A percentile compares a stretch with the other conserved stretches of the same genome.
phyloP scores from a whole-genome alignment of 768 basidiomycete genomes.

The Amanita fuliginea region DNA sequence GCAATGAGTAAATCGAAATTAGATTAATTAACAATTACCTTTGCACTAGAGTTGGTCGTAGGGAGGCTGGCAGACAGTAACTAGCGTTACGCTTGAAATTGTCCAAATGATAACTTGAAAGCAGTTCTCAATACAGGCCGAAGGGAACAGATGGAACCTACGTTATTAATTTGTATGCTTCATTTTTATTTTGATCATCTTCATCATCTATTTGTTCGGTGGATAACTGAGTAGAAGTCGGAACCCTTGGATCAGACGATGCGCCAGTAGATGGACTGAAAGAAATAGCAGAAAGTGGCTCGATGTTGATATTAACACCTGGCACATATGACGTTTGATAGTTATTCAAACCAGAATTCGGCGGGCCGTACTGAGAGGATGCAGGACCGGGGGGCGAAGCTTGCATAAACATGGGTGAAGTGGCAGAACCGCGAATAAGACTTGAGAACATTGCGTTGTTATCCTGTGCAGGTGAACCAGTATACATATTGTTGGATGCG shows the following conservation, averaged over 20 bases:
- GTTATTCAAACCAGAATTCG: constrained; percentile 25
- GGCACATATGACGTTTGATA: constrained; percentile 44
- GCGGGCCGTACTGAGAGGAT: constrained; percentile 28
- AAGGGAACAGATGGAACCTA: constrained; percentile 20
- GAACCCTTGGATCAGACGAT: constrained; percentile 21
- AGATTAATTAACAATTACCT: constrained; percentile 29
- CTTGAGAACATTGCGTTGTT: constrained; percentile 45
- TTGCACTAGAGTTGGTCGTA: constrained; percentile 85
- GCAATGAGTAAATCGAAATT: constrained; percentile 7
- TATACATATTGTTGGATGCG: constrained; percentile 34
- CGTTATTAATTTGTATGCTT: constrained; percentile 79
- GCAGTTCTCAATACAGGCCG: constrained; percentile 1
- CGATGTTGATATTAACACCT: constrained; percentile 46
- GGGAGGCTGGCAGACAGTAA: constrained; percentile 81
- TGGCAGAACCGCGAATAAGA: constrained; percentile 39
- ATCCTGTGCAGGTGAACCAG: constrained; percentile 32
- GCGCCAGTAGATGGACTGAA: constrained; percentile 26
- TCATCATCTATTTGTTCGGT: constrained; percentile 47
- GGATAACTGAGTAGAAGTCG: constrained; percentile 15
- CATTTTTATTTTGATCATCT: constrained; percentile 61
- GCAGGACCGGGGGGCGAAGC: constrained; percentile 28
- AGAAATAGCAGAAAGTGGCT: constrained; percentile 40
- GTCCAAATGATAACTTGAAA: constrained; percentile 74
- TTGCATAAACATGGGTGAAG: constrained; percentile 55
- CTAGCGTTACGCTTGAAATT: constrained; percentile 79